These are phyloP conservation scores for Solanum hybrid DNA, from an alignment of 305 asterid genomes.

Conservation along the genomic window DNA sequence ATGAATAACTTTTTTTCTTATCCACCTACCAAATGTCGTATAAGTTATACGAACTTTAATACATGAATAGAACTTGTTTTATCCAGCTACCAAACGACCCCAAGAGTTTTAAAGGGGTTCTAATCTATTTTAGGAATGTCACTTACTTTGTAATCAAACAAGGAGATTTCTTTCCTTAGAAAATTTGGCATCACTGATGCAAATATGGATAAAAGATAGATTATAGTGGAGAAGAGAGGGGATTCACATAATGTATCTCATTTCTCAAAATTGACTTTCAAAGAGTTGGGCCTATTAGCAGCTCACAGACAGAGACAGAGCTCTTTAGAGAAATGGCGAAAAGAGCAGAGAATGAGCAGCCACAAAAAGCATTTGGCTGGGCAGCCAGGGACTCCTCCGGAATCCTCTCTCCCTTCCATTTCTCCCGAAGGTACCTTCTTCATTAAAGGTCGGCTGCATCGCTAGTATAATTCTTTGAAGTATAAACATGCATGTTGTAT, in stretches of 20 bases:
- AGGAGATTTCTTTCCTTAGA: background rate
- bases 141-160: background rate
- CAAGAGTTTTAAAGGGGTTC: background rate
- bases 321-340: constrained; percentile 1
- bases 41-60: too few species aligned
- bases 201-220: background rate
- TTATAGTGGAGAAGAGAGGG: background rate
- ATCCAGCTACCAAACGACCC: background rate
- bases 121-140: background rate
- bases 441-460: background rate
- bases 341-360: constrained; percentile 13
- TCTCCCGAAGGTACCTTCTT: constrained; percentile 39
- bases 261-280: background rate
- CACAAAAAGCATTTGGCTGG: constrained; percentile 44
- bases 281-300: background rate
- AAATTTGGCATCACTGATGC: background rate
- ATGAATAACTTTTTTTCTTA: background rate
- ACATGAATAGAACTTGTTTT: background rate
- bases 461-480: background rate
- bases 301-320: background rate
- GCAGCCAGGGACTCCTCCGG: constrained; percentile 54
- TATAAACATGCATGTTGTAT: background rate
- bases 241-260: background rate
- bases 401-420: constrained; percentile 35
- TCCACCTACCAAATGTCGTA: background rate